Evolutionary conservation across 192 early-diverging fungal species (phyloP), one percentile per base, ranked within the genome.

Genomic region (Coemansia sp.): DNA sequence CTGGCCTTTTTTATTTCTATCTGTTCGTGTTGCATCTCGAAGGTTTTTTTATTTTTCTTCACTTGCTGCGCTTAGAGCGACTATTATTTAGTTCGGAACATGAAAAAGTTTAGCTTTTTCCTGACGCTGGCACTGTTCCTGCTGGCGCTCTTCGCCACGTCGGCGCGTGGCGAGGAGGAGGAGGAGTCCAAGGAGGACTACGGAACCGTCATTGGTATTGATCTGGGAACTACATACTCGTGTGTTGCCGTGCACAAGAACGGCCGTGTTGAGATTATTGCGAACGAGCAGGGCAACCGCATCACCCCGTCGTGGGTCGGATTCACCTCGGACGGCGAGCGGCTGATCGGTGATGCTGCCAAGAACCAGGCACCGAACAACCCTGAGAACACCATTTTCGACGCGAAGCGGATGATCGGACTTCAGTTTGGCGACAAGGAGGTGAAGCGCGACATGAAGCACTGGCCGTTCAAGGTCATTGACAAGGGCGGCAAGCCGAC

Each of bases 251-350:
- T 97, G 47, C 92, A 85, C 84, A 87, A 92, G 84, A 89, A 96
- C 80, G 94, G 90, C 54, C 86, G 88, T 58, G 95, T 98, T 54
- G 96, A 98, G 80, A 96, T 98, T 77, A 94, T 97, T 67, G 92
- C 95, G 61, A 95, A 97, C 88, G 95, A 97, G 73, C 91, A 95
- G 73, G 94, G 94, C 68, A 82, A 91, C 84, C 92, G 94, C 80
- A 94, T 94, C 67, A 95, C 92, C 31, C 92, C 94, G 18, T 95
- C 94, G 50, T 95, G 92, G 79, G 94, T 95, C 58, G 92, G 87
- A 51, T 95, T 95, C 67, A 92, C 92, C 58, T 86, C 35, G 10
- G 77, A 95, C 52, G 88, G 89, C 29, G 94, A 95, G 82, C 88
- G 91, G 62, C 87, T 95, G 45, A 89, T 95, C 63, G 94, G 94